These are phyloP conservation scores for Naegleria gruberi DNA, from an alignment of 208 protist species.

Conservation along the genomic window DNA sequence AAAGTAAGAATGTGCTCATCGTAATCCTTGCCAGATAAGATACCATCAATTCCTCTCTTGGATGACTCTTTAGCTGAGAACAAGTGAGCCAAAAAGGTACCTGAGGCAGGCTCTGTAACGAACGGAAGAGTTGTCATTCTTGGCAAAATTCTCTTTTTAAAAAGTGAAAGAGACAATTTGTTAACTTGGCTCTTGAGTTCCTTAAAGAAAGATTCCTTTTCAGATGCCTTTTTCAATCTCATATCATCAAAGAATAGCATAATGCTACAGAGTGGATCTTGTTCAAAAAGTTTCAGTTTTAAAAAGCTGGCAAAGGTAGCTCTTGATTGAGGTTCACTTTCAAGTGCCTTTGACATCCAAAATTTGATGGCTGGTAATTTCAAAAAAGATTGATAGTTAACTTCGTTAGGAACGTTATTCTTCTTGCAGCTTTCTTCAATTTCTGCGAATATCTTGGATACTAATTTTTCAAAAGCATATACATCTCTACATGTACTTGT, in stretches of 20 bases:
- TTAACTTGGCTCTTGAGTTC: background rate
- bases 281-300: background rate
- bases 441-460: background rate
- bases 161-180: background rate
- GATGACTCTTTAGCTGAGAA: background rate
- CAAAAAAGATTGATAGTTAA: background rate
- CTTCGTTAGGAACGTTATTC: background rate
- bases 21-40: background rate
- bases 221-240: background rate
- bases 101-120: background rate
- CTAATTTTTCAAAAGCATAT: background rate
- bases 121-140: slow-evolving; percentile 3
- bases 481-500: background rate
- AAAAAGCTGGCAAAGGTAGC: background rate
- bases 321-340: background rate
- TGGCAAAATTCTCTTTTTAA: slow-evolving; percentile 8
- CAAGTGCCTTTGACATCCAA: background rate
- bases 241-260: slow-evolving; percentile 21
- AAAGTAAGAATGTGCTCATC: background rate
- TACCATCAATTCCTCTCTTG: background rate
- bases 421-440: background rate
- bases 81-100: background rate
- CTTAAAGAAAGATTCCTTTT: slow-evolving; percentile 6
- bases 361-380: background rate
- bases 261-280: background rate